These are phyloP conservation scores for Prillingera fragicola DNA, from an alignment of 1,284 basidiomycete species.

Conservation along the genomic window DNA sequence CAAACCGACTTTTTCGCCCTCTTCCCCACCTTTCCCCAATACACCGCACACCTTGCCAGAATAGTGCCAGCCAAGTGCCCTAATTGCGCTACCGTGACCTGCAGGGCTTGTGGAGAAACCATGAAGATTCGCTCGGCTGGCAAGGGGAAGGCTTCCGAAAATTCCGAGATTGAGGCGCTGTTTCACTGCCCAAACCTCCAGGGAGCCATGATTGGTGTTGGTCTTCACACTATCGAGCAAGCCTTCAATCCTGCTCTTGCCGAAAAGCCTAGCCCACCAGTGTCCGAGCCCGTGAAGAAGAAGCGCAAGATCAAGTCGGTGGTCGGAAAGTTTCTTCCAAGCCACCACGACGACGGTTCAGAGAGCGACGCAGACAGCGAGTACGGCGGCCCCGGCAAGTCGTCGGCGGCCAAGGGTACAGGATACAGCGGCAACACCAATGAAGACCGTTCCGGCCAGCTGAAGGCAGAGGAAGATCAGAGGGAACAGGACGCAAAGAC, in stretches of 20 bases:
- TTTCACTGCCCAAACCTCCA: constrained; percentile 81
- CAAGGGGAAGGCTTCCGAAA: neutral
- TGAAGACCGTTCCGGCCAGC: constrained; percentile 74
- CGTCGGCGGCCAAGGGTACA: constrained; percentile 62
- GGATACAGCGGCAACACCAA: constrained; percentile 73
- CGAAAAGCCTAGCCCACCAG: neutral
- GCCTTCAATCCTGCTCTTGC: constrained; percentile 14
- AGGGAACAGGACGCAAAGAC: constrained; percentile 64
- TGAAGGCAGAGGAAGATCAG: constrained; percentile 67
- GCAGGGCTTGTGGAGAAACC: constrained; percentile 75
- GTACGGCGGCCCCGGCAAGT: constrained; percentile 21
- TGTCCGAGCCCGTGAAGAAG: constrained; percentile 47
- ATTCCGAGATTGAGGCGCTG: constrained; percentile 54
- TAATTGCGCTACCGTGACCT: constrained; percentile 62
- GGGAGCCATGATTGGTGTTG: constrained; percentile 76
- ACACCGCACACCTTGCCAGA: constrained; percentile 59
- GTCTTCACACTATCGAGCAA: constrained; percentile 54
- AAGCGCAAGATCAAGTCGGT: constrained; percentile 19
- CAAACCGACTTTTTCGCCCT: constrained; percentile 75
- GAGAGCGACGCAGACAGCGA: constrained; percentile 49
- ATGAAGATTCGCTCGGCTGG: constrained; percentile 4
- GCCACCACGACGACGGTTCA: constrained; percentile 52
- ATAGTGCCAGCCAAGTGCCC: constrained; percentile 60
- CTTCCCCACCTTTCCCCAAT: constrained; percentile 65
- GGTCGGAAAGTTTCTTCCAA: neutral